These are phyloP conservation scores for Dictyostelium intermedium DNA, from an alignment of 78 protist species.

Conservation along the genomic window DNA sequence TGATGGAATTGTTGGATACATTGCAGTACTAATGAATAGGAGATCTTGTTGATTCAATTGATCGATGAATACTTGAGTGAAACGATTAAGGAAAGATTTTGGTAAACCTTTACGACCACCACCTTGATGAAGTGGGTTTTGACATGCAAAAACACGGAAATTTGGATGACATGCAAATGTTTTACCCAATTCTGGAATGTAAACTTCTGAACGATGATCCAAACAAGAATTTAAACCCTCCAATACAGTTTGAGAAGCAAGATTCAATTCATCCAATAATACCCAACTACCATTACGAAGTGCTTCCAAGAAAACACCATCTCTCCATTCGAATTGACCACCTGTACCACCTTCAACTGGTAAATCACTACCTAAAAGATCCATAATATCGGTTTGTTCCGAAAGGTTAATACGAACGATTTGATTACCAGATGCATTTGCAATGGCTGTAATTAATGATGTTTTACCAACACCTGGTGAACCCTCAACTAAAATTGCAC, in stretches of 20 bases:
- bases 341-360: conserved; percentile 96
- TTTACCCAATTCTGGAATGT: conserved; percentile 96
- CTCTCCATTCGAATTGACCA: conserved; percentile 97
- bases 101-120: conserved; percentile 99
- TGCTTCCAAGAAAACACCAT: conserved; percentile 94
- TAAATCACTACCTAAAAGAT: conserved; percentile 97
- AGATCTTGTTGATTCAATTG: conserved; percentile 87
- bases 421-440: conserved; percentile 78
- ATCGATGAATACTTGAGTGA: conserved; percentile 93
- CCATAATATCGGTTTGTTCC: conserved; percentile 99
- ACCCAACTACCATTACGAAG: conserved; percentile 97
- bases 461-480: conserved; percentile 99
- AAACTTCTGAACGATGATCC: conserved; percentile 97
- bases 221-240: conserved; percentile 99
- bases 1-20: conserved; percentile 60
- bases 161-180: conserved; percentile 85
- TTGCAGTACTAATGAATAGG: conserved; percentile 58
- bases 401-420: conserved; percentile 98
- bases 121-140: conserved; percentile 98
- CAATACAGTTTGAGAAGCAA: conserved; percentile 99
- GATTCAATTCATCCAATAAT: conserved; percentile 99
- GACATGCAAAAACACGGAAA: conserved; percentile 97
- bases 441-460: conserved; percentile 95
- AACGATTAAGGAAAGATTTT: conserved; percentile 98
- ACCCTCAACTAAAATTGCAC: conserved; percentile 93